Conservation (phyloP, 129 eudicot species). For the Flaveria robusta region DNA sequence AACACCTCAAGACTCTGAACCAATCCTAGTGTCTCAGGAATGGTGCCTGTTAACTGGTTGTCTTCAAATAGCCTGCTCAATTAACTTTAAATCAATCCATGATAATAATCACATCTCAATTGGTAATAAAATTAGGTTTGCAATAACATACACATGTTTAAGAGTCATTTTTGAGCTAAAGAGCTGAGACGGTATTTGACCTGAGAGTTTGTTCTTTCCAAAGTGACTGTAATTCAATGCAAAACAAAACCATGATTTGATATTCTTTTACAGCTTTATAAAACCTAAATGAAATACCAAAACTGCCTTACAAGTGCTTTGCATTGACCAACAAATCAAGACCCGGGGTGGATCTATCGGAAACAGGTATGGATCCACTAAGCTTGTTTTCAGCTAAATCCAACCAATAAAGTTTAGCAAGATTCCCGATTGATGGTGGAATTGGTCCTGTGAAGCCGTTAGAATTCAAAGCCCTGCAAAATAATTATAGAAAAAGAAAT, state of each 20-base stretch:
- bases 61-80: slow-evolving; percentile 77
- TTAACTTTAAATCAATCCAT: slow-evolving; percentile 5
- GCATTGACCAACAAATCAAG: slow-evolving; percentile 70
- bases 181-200: slow-evolving; percentile 69
- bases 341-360: slow-evolving; percentile 64
- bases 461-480: slow-evolving; percentile 70
- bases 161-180: slow-evolving; percentile 68
- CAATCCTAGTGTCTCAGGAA: slow-evolving; percentile 70
- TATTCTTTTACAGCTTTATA: not conserved
- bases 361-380: slow-evolving; percentile 77
- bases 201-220: slow-evolving; percentile 78
- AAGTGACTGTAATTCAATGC: slow-evolving; percentile 64
- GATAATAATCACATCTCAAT: slow-evolving; percentile 7
- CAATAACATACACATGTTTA: slow-evolving; percentile 68
- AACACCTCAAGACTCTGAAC: slow-evolving; percentile 63
- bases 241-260: not conserved
- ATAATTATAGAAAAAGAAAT: not conserved
- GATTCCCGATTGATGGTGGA: slow-evolving; percentile 76
- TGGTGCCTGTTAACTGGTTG: slow-evolving; percentile 61
- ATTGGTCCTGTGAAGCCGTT: slow-evolving; percentile 70
- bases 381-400: slow-evolving; percentile 81
- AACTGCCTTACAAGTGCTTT: slow-evolving; percentile 79
- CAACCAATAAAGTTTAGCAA: slow-evolving; percentile 69
- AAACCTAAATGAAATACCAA: not conserved
- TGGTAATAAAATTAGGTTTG: not conserved